A percentile compares a stretch with the other conserved stretches of the same genome.
phyloP scores from a whole-genome alignment of 2,329 filamentous ascomycete species.

The Colletotrichum lindemuthianum region DNA sequence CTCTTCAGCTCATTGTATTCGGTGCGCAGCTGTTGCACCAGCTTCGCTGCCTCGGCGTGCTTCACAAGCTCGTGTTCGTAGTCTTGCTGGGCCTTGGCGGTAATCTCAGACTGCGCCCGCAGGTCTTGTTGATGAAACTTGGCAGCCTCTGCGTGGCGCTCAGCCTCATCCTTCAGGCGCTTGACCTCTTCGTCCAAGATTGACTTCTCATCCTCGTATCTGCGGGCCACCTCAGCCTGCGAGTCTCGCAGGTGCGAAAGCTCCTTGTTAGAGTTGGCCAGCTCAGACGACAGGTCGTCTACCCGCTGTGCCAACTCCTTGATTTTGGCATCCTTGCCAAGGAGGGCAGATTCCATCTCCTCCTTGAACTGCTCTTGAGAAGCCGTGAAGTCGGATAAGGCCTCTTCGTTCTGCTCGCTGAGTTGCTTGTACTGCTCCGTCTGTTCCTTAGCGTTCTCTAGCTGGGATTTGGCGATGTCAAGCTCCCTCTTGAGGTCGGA shows the following conservation, averaged over 20 bases:
- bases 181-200: slow-evolving; percentile 81
- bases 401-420: slow-evolving; percentile 87
- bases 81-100: slow-evolving; percentile 90
- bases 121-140: slow-evolving; percentile 91
- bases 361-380: slow-evolving; percentile 89
- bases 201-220: slow-evolving; percentile 83
- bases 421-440: slow-evolving; percentile 90
- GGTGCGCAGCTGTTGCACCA: slow-evolving; percentile 78
- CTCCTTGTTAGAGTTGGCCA: slow-evolving; percentile 84
- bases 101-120: slow-evolving; percentile 92
- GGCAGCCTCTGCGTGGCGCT: slow-evolving; percentile 80
- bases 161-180: slow-evolving; percentile 84
- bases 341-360: slow-evolving; percentile 80
- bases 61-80: slow-evolving; percentile 96
- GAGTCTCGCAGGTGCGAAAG: slow-evolving; percentile 82
- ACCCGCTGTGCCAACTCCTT: slow-evolving; percentile 84
- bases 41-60: slow-evolving; percentile 93
- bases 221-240: slow-evolving; percentile 77
- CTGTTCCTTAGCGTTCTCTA: slow-evolving; percentile 83
- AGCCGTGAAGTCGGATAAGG: slow-evolving; percentile 79
- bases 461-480: slow-evolving; percentile 80
- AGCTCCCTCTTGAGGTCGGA: slow-evolving; percentile 89
- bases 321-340: slow-evolving; percentile 82
- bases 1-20: slow-evolving; percentile 87
- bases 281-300: slow-evolving; percentile 84